Base-by-base conservation (phyloP, 163 green algal genomes). In the Volvox carteri region DNA sequence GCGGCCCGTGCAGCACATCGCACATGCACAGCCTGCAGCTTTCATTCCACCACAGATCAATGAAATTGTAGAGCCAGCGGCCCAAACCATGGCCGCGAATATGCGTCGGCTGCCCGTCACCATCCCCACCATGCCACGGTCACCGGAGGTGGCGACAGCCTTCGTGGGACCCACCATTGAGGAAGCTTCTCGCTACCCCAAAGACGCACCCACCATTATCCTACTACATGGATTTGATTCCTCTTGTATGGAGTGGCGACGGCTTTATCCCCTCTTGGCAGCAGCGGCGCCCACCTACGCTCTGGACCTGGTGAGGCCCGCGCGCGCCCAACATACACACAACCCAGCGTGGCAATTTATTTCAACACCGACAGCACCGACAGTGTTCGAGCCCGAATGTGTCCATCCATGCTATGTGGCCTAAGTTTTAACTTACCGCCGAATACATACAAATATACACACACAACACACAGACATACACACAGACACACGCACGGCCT, bases 181-280 rank as follows among this genome's bases (percentile, higher is more conserved):
- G 52, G 25, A 84, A 85, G 28, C 92, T 37, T 56, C 62, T 37
- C 73, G 62, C 28, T 39, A 75, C 37, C 39, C 50, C 35, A 18
- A 58, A 12, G 81, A 77, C n/a, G 42, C n/a, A 35, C 85, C 92
- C 1, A 91, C 94, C 7, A 86, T 99, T 21, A 85, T 98, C 48
- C 86, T 98, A 54, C 94, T 99, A 39, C 97, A 98, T 90, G 95
- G 96, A 48, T 99, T 99, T 88, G 97, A 99, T 92, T 93, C 84
- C 85, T 96, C 91, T 37, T 95, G 91, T 77, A 88, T 99, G 39
- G 98, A 99, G 92, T 99, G 98, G 87, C 92, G 97, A 8, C 84
- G 95, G 6, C 87, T 99, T n/a, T 87, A 94, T 70, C 96, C 96
- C 0, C 91, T 97, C 70, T 88, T 99, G 37, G 90, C 92, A 28